Conservation (phyloP, 1,284 basidiomycete genomes). For the Tilletia indica region DNA sequence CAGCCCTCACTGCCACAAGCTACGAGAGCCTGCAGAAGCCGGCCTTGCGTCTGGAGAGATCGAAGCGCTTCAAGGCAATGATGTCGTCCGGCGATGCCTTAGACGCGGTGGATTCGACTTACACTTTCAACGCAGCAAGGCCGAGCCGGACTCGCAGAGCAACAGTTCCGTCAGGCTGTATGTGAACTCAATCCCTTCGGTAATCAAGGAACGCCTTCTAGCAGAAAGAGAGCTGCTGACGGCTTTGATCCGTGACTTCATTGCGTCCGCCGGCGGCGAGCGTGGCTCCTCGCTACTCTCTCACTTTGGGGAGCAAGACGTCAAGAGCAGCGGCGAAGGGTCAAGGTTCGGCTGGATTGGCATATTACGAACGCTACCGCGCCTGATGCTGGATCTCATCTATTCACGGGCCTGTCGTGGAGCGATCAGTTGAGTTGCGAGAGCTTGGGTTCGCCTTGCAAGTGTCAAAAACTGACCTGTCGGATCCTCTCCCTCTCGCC, state of each 20-base stretch:
- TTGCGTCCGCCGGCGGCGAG: too few species aligned
- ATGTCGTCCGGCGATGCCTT: neutral
- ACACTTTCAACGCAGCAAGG: too few species aligned
- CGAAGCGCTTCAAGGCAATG: neutral
- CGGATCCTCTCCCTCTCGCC: neutral
- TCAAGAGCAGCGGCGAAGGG: neutral
- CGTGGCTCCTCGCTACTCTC: neutral
- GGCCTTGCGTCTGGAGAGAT: neutral
- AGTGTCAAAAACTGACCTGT: neutral
- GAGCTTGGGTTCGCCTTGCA: neutral
- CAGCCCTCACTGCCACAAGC: constrained; percentile 1
- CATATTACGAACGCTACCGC: neutral
- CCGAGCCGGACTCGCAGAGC: too few species aligned
- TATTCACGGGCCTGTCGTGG: constrained; percentile 18
- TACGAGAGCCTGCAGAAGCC: neutral
- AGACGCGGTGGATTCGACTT: neutral
- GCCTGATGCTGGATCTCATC: constrained; percentile 23
- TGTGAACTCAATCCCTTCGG: neutral
- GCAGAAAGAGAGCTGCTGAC: neutral
- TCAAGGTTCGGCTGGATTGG: neutral
- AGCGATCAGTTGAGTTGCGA: constrained; percentile 13
- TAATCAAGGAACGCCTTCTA: neutral
- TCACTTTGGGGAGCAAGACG: neutral
- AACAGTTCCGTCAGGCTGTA: neutral
- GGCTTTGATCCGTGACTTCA: neutral